Evolutionary conservation across 2,329 filamentous ascomycete genomes (phyloP).

Genomic region (Cladosporium sp.): DNA sequence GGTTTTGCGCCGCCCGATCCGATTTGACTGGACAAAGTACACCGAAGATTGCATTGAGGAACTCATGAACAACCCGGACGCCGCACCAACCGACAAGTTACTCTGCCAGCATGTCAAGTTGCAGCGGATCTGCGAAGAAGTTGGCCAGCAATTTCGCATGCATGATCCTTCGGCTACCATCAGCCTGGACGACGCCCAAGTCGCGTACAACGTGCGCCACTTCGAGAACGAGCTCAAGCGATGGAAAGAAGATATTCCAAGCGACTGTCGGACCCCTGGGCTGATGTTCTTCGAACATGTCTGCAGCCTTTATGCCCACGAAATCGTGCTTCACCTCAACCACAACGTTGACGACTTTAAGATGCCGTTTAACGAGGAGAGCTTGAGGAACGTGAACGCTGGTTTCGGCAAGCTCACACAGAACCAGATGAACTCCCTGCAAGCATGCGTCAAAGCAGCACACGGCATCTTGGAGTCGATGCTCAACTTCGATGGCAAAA

Average conservation of each 20-base stretch:
- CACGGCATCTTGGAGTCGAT: constrained; percentile 48
- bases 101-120: constrained; percentile 57
- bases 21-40: constrained; percentile 59
- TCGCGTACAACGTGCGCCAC: constrained; percentile 51
- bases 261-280: constrained; percentile 33
- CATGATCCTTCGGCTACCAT: constrained; percentile 48
- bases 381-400: constrained; percentile 37
- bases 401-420: constrained; percentile 39
- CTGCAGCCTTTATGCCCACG: constrained; percentile 46
- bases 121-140: constrained; percentile 55
- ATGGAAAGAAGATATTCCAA: constrained; percentile 42
- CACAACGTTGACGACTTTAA: constrained; percentile 43
- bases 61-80: constrained; percentile 53
- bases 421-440: constrained; percentile 44
- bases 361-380: constrained; percentile 41
- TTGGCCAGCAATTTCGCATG: constrained; percentile 54
- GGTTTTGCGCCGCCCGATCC: constrained; percentile 54
- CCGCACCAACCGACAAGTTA: constrained; percentile 52
- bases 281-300: constrained; percentile 45
- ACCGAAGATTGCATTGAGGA: constrained; percentile 60
- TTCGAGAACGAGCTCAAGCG: constrained; percentile 51
- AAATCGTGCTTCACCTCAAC: constrained; percentile 48
- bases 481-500: constrained; percentile 44
- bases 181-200: constrained; percentile 51
- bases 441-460: constrained; percentile 43